Evolutionary conservation across 129 eudicot genomes (phyloP).

Genomic region (Escallonia herrerae): DNA sequence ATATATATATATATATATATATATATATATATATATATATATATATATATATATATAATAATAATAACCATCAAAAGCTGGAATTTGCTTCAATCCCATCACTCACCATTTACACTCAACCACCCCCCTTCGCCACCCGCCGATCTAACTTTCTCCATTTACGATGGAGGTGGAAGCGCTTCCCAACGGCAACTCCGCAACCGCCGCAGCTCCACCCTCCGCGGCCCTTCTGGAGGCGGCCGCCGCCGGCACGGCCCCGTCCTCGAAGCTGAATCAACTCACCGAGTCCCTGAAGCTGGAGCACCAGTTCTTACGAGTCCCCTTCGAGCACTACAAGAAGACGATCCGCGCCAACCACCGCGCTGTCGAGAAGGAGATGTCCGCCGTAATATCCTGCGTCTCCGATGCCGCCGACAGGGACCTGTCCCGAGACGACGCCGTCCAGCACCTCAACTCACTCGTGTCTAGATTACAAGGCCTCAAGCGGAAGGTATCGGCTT

Average conservation of each 20-base stretch:
- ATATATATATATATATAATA: too few relatives aligned
- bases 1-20: too few relatives aligned
- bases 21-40: too few relatives aligned
- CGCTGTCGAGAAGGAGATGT: constrained; percentile 75
- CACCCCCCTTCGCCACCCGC: neutral
- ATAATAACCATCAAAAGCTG: too few relatives aligned
- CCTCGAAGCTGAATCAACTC: constrained; percentile 47
- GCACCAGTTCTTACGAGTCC: constrained; percentile 84
- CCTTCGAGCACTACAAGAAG: constrained; percentile 96
- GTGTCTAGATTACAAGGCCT: constrained; percentile 92
- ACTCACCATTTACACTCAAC: neutral
- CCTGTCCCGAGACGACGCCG: constrained; percentile 63
- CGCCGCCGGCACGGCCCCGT: constrained; percentile 23
- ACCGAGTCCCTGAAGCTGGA: constrained; percentile 75
- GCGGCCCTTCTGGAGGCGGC: constrained; percentile 12
- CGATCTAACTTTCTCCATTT: neutral
- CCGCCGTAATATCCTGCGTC: constrained; percentile 60
- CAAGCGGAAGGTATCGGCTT: constrained; percentile 59
- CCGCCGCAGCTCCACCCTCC: constrained; percentile 18
- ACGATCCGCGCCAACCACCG: constrained; percentile 95
- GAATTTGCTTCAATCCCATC: neutral
- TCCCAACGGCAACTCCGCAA: constrained; percentile 50
- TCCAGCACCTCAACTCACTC: constrained; percentile 68
- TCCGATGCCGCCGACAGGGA: constrained; percentile 39
- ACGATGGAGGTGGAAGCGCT: constrained; percentile 53